Percentiles rank a stretch among this genome's conserved stretches.
phyloP scores from a whole-genome alignment of 495 filamentous ascomycete species.

The Collariella sp. region DNA sequence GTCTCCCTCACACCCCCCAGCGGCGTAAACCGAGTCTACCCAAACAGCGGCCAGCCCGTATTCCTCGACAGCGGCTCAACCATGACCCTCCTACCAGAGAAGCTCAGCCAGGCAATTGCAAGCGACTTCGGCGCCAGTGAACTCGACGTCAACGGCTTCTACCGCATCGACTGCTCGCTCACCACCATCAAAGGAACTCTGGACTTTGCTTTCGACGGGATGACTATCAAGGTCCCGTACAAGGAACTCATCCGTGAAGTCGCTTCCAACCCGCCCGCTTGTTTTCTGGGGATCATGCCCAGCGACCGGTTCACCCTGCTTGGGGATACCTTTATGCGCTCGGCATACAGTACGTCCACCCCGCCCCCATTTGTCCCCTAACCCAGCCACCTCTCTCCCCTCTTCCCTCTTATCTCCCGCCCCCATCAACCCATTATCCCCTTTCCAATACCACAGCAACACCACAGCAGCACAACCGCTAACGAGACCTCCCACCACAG shows the following conservation, averaged over 20 bases:
- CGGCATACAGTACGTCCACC: slow-evolving; percentile 58
- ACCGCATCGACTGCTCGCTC: slow-evolving; percentile 62
- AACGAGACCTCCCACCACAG: slow-evolving; percentile 14
- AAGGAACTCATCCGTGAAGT: slow-evolving; percentile 45
- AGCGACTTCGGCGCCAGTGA: slow-evolving; percentile 53
- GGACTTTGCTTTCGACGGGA: slow-evolving; percentile 63
- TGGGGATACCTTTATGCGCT: slow-evolving; percentile 89
- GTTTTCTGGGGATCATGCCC: slow-evolving; percentile 69
- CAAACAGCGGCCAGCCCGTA: slow-evolving; percentile 49
- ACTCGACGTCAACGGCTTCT: slow-evolving; percentile 46
- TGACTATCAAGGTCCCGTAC: slow-evolving; percentile 57
- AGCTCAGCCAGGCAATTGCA: slow-evolving; percentile 54
- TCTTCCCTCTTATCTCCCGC: too few species aligned
- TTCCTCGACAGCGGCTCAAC: slow-evolving; percentile 86
- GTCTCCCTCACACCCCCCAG: slow-evolving; percentile 44
- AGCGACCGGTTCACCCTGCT: slow-evolving; percentile 57
- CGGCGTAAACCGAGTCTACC: slow-evolving; percentile 37
- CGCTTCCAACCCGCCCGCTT: slow-evolving; percentile 43
- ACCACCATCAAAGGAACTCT: slow-evolving; percentile 55
- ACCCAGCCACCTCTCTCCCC: too few species aligned
- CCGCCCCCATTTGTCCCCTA: background rate
- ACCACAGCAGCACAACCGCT: too few species aligned
- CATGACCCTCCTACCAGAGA: slow-evolving; percentile 74
- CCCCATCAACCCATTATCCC: too few species aligned
- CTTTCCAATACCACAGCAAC: too few species aligned